These are phyloP conservation scores for Podospora didyma DNA, from an alignment of 495 filamentous ascomycete genomes.

Conservation along the genomic window DNA sequence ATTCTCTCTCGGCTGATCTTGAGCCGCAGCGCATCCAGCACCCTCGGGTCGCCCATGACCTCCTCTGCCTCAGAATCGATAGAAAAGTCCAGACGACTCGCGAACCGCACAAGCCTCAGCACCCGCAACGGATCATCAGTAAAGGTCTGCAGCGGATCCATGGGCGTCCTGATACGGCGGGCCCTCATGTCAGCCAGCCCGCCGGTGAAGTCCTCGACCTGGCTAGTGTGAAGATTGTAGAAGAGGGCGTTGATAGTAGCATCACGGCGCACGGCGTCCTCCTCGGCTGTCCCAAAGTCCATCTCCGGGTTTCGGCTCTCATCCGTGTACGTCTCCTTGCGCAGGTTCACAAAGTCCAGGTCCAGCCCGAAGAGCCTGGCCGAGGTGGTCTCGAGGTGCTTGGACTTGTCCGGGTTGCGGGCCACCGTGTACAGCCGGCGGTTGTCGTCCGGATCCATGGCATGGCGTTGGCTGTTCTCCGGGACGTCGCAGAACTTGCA, in stretches of 20 bases:
- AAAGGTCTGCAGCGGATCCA: slow-evolving; percentile 90
- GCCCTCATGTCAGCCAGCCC: slow-evolving; percentile 72
- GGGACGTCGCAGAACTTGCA: slow-evolving; percentile 45
- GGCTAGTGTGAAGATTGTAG: slow-evolving; percentile 77
- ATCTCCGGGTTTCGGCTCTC: slow-evolving; percentile 87
- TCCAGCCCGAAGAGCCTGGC: slow-evolving; percentile 83
- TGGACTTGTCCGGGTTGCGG: slow-evolving; percentile 93
- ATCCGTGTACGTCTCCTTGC: slow-evolving; percentile 83
- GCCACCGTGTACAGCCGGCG: slow-evolving; percentile 72
- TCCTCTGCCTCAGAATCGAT: slow-evolving; percentile 64
- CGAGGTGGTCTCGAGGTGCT: slow-evolving; percentile 92
- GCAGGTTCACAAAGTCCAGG: slow-evolving; percentile 89
- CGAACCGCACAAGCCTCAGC: slow-evolving; percentile 85
- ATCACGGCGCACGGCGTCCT: slow-evolving; percentile 87
- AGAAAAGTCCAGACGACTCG: slow-evolving; percentile 72
- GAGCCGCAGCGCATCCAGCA: slow-evolving; percentile 68
- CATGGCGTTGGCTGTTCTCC: slow-evolving; percentile 33
- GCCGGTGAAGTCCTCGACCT: slow-evolving; percentile 81
- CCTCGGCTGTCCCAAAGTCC: slow-evolving; percentile 87
- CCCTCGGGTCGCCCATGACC: slow-evolving; percentile 71
- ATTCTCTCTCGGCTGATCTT: slow-evolving; percentile 94
- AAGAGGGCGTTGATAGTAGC: slow-evolving; percentile 95
- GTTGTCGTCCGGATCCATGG: slow-evolving; percentile 50
- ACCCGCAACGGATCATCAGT: slow-evolving; percentile 89
- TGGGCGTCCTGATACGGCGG: slow-evolving; percentile 74